phyloP scores from a whole-genome alignment of 768 basidiomycete genomes.

The Scleroderma bovista region DNA sequence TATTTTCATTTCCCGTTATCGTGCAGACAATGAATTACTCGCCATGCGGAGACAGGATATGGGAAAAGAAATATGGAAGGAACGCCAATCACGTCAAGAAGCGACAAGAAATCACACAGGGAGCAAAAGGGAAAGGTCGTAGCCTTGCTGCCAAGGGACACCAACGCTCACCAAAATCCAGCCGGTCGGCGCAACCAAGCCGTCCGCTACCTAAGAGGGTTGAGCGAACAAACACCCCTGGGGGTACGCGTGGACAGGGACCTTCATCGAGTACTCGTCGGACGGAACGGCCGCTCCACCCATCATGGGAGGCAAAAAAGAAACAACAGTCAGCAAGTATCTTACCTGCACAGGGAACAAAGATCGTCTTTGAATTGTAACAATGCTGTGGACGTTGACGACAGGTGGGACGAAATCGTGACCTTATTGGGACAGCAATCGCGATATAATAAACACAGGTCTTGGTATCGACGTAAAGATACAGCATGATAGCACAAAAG shows the following conservation, averaged over 20 bases:
- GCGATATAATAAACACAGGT: background rate
- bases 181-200: background rate
- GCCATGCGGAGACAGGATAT: slow-evolving; percentile 61
- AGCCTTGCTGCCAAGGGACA: slow-evolving; percentile 9
- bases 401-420: too few relatives aligned
- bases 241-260: background rate
- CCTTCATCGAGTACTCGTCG: background rate
- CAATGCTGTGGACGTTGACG: background rate
- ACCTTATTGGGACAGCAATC: background rate
- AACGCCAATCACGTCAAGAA: slow-evolving; percentile 90
- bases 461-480: background rate
- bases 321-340: slow-evolving; percentile 64
- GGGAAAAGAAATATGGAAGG: slow-evolving; percentile 95
- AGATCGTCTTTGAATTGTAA: slow-evolving; percentile 57
- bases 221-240: background rate
- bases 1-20: slow-evolving; percentile 14
- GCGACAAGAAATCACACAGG: slow-evolving; percentile 25
- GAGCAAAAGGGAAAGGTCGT: slow-evolving; percentile 5
- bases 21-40: slow-evolving; percentile 1
- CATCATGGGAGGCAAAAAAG: slow-evolving; percentile 95
- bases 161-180: background rate
- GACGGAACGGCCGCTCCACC: slow-evolving; percentile 55
- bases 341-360: slow-evolving; percentile 71
- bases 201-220: background rate
- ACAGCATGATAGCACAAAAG: background rate